Base-by-base conservation (phyloP, 352 stramenopile genomes). In the Phytophthora syringae region DNA sequence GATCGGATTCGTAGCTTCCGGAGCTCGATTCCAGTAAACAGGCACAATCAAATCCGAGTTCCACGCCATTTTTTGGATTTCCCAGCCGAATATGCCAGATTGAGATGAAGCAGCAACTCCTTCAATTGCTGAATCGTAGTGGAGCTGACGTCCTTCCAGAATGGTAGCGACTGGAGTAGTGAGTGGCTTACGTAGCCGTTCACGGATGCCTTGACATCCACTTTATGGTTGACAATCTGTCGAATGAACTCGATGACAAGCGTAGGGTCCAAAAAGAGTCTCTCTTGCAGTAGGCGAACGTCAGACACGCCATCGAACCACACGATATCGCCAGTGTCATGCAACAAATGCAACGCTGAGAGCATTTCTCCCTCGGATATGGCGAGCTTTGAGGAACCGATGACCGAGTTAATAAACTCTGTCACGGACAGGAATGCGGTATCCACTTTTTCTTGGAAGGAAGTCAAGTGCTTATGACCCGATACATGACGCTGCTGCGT, bases 11-110 rank as follows among this genome's bases (percentile, higher is more conserved):
- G 28, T 11, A 57, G 55, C 0, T 59, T 59, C 47, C 55, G 68
- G 9, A 65, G 40, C 45, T 72, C 63, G 37, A 36, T 51, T 67
- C 59, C 49, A 67, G 22, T 67, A 67, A 11, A 61, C 36, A 18
- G 59, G 59, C 5, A 61, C 25, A 3, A 67, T 67, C 11, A 67
- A 25, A 18, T 67, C 59, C n/a, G 50, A 67, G 30, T 55, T 47
- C 59, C 59, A 61, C 13, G 27, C 25, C 51, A 67, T 61, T 16
- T 12, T 16, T 43, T 6, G 45, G 63, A 7, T 64, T 64, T 27
- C 37, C 54, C 9, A 36, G 51, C 43, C 9, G 59, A 36, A 16
- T 60, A 67, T 1, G 59, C 59, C 1, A 67, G 50, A 18, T 67
- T 21, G 15, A 67, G 54, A 21, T 61, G 22, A 12, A 55, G 52